Percentiles rank a stretch among this genome's conserved stretches.
Evolutionary conservation across 306 rosid genomes (phyloP).

Genomic region (Begonia peltatifolia): DNA sequence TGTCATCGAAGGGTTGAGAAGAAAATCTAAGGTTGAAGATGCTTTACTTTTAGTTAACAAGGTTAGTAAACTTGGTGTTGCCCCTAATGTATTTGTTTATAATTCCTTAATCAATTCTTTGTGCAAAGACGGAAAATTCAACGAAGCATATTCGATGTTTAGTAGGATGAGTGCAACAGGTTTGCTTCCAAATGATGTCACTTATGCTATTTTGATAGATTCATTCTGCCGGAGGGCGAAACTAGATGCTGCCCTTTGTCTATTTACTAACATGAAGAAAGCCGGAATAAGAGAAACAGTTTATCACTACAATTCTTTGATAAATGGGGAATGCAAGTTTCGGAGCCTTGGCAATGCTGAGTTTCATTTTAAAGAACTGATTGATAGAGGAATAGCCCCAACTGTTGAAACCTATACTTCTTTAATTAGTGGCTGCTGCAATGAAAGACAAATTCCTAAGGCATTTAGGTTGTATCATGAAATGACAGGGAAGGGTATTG

Average conservation of each 20-base stretch:
- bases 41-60: constrained; percentile 51
- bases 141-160: constrained; percentile 57
- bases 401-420: constrained; percentile 58
- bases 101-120: constrained; percentile 61
- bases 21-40: constrained; percentile 33
- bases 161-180: constrained; percentile 33
- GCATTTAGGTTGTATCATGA: constrained; percentile 57
- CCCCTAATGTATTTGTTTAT: constrained; percentile 53
- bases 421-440: constrained; percentile 59
- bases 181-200: constrained; percentile 55
- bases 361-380: constrained; percentile 40
- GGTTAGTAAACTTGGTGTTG: constrained; percentile 40
- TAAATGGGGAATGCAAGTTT: constrained; percentile 65
- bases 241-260: constrained; percentile 43
- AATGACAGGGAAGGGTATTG: constrained; percentile 54
- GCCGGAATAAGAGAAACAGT: constrained; percentile 38
- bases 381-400: constrained; percentile 49
- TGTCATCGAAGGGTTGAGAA: constrained; percentile 60
- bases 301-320: constrained; percentile 69
- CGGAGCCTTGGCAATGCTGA: constrained; percentile 50
- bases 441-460: constrained; percentile 31
- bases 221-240: constrained; percentile 60
- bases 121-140: constrained; percentile 57
- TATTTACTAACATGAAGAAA: constrained; percentile 44
- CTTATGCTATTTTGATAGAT: constrained; percentile 73